These are phyloP conservation scores for Cutaneotrichosporon mucoides DNA, from an alignment of 1,284 basidiomycete species.

Conservation along the genomic window DNA sequence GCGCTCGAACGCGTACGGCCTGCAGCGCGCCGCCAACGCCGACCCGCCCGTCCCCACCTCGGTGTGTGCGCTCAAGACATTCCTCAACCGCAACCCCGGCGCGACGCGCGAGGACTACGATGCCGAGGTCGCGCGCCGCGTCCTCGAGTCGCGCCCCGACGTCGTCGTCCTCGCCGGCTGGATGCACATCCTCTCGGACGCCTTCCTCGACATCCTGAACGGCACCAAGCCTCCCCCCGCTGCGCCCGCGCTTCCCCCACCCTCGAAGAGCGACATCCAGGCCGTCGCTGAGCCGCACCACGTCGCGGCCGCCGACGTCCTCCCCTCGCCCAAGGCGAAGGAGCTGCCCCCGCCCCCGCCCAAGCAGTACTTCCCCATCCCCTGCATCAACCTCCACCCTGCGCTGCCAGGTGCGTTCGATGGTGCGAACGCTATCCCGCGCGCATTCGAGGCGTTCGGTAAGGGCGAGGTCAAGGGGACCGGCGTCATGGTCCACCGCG, in stretches of 20 bases:
- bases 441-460: conserved; percentile 84
- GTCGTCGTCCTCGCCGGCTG: conserved; percentile 90
- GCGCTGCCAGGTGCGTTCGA: conserved; percentile 93
- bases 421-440: conserved; percentile 81
- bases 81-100: conserved; percentile 67
- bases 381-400: conserved; percentile 95
- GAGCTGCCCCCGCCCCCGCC: conserved; percentile 20
- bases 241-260: conserved; percentile 29
- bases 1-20: conserved; percentile 83
- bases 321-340: background rate
- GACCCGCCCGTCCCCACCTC: conserved; percentile 73
- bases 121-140: conserved; percentile 68
- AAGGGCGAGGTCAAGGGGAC: conserved; percentile 70
- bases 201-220: conserved; percentile 54
- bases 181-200: conserved; percentile 81
- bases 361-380: conserved; percentile 55
- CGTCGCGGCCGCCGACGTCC: conserved; percentile 4
- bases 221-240: conserved; percentile 27
- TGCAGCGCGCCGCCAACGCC: conserved; percentile 69
- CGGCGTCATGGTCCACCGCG: conserved; percentile 92
- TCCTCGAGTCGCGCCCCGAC: conserved; percentile 66
- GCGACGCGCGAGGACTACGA: conserved; percentile 83
- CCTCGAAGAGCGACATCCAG: conserved; percentile 7
- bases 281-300: background rate
- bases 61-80: conserved; percentile 81